Evolutionary conservation across 176 grass and related monocot genomes (phyloP), one percentile per base, ranked within the genome.

Genomic region (Themeda triandra): DNA sequence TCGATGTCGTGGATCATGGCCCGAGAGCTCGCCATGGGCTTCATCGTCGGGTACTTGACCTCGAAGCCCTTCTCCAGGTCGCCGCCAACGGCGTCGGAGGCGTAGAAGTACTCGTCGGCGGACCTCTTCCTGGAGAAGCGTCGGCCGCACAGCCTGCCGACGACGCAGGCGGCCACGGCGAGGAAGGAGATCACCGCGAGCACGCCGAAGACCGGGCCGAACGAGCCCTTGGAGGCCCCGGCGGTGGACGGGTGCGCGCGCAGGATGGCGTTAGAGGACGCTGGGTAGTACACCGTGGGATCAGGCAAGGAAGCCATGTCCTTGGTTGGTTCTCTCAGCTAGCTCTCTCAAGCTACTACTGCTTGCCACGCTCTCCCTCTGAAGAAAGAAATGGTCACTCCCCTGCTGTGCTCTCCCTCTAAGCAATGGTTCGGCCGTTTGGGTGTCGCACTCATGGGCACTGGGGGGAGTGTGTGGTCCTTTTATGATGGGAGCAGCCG

Each of bases 51-150:
- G 76, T 91, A 89, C 74, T 85, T 90, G 72, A 93, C 44, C 51
- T 85, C 86, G 69, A 93, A 87, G 37, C 94, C 88, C 80, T 91
- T 93, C 73, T 96, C 94, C 63, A 89, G 76, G 84, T 93, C 91
- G 68, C 86, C 89, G 30, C 89, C 87, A 4, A 73, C 86, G 17
- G 63, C 49, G 75, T 92, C 29, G 73, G 73, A 85, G 66, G 81
- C 79, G 70, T 92, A 92, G 60, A 76, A 72, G 73, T 87, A 69
- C 36, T 86, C 67, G 24, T 84, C 75, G 45, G 73, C 63, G 2
- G 83, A 10, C 64, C 86, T 84, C 59, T 66, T 92, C 69, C 37
- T 79, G 40, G 90, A 84, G 56, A 94, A 39, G 3, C 71, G 86
- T 48, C 90, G 95, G 32, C 89, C 83, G 39, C 92, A 92, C 0